Conservation (phyloP, 169 alveolate genomes). For the Besnoitia besnoiti region DNA sequence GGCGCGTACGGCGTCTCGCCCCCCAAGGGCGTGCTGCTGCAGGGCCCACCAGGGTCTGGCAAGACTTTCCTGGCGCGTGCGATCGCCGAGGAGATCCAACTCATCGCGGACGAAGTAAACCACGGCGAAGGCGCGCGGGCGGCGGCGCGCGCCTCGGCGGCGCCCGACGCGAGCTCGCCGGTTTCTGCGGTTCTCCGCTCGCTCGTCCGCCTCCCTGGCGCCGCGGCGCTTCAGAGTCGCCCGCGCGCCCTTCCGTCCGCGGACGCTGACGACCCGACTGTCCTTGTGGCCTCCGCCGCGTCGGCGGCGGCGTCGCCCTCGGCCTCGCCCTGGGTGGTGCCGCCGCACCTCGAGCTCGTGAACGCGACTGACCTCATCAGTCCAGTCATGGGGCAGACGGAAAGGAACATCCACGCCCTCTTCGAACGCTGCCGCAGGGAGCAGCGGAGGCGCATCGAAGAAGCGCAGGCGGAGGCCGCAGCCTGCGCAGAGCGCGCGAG, state of each 20-base stretch:
- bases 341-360: slow-evolving; percentile 36
- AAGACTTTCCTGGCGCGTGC: slow-evolving; percentile 93
- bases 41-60: slow-evolving; percentile 91
- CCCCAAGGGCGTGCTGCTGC: slow-evolving; percentile 65
- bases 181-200: not conserved
- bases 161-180: not conserved
- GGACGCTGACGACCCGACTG: too few species aligned
- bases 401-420: slow-evolving; percentile 42
- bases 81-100: slow-evolving; percentile 93
- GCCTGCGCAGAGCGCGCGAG: slow-evolving; percentile 4
- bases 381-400: slow-evolving; percentile 46
- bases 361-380: slow-evolving; percentile 62
- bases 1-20: not conserved
- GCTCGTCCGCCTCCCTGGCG: not conserved
- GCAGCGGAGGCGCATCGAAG: not conserved
- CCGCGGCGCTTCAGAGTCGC: not conserved
- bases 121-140: not conserved
- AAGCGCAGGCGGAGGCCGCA: not conserved
- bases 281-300: too few species aligned
- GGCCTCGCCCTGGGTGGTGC: slow-evolving; percentile 3
- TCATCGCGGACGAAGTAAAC: not conserved
- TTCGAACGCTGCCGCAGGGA: not conserved
- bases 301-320: too few species aligned
- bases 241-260: too few species aligned
- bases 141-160: not conserved